Conservation (phyloP, 2,329 filamentous ascomycete genomes). For the Pestalotiopsis sp. region DNA sequence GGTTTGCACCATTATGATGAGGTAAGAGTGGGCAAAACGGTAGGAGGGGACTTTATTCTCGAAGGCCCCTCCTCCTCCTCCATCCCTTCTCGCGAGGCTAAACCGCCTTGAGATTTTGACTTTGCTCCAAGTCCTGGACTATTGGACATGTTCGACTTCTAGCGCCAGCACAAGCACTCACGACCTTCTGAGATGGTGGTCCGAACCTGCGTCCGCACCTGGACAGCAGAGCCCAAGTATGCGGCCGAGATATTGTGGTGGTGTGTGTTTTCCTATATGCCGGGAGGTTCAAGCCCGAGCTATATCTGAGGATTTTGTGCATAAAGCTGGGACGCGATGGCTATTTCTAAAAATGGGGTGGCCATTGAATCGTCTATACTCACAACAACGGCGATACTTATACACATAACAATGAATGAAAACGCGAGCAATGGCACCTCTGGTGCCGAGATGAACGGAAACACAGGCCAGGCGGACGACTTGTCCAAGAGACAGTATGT, state of each 20-base stretch:
- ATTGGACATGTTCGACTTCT: neutral
- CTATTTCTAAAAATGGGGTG: too few relatives aligned
- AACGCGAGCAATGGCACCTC: neutral
- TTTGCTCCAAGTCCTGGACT: neutral
- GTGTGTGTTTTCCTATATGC: neutral
- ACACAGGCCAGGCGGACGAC: neutral
- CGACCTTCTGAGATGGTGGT: neutral
- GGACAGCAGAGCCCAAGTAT: neutral
- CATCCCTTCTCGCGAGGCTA: too few relatives aligned
- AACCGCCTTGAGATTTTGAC: neutral
- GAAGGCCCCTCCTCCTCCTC: too few relatives aligned
- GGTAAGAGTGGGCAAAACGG: too few relatives aligned
- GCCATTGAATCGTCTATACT: too few relatives aligned
- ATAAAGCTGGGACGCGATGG: neutral
- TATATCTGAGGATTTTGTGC: neutral
- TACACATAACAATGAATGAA: neutral
- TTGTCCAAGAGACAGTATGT: constrained; percentile 13
- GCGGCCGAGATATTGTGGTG: neutral
- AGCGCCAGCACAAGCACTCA: neutral
- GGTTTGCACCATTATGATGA: too few relatives aligned
- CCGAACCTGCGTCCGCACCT: neutral
- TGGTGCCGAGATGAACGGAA: neutral
- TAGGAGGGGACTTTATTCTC: too few relatives aligned
- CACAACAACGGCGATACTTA: too few relatives aligned
- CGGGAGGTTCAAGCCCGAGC: neutral